Conservation (phyloP, 1,284 basidiomycete species). For the Apiotrichum veenhuisii region DNA sequence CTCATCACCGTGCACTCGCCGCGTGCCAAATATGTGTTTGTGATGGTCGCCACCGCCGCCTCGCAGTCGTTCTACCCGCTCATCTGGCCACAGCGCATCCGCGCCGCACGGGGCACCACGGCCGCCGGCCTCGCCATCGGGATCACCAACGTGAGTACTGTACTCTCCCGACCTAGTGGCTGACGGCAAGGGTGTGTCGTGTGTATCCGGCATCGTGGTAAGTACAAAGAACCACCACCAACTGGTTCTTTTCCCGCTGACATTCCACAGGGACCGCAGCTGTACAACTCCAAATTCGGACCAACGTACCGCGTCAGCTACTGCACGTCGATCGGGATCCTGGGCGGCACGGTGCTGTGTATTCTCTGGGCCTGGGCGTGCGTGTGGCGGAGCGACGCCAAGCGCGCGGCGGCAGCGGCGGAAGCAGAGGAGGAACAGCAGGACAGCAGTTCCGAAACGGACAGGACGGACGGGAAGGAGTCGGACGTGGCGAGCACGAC, state of each 20-base stretch:
- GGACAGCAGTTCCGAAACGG: no score
- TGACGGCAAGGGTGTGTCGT: no score
- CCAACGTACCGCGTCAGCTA: conserved; percentile 11
- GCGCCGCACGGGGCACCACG: conserved; percentile 7
- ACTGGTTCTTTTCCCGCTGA: not conserved
- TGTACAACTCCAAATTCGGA: conserved; percentile 11
- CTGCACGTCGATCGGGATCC: not conserved
- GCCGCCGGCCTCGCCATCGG: conserved; percentile 11
- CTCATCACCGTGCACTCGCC: conserved; percentile 1
- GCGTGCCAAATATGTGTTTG: conserved; percentile 8
- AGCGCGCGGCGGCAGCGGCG: no score
- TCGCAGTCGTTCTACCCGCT: conserved; percentile 11
- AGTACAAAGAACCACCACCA: no score
- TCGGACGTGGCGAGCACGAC: no score
- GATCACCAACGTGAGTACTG: conserved; percentile 2
- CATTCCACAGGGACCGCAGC: conserved; percentile 3
- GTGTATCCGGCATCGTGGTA: no score
- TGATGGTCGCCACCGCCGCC: conserved; percentile 10
- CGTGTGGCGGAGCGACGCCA: no score
- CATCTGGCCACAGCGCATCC: conserved; percentile 14
- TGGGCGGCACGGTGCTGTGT: no score
- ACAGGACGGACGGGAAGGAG: no score
- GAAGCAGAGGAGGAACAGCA: no score
- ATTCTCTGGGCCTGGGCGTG: no score
- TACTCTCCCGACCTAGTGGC: no score